Percentiles rank a stretch among this genome's conserved stretches.
Evolutionary conservation across 2,329 filamentous ascomycete genomes (phyloP).

Genomic region (Aspergillus candidus): DNA sequence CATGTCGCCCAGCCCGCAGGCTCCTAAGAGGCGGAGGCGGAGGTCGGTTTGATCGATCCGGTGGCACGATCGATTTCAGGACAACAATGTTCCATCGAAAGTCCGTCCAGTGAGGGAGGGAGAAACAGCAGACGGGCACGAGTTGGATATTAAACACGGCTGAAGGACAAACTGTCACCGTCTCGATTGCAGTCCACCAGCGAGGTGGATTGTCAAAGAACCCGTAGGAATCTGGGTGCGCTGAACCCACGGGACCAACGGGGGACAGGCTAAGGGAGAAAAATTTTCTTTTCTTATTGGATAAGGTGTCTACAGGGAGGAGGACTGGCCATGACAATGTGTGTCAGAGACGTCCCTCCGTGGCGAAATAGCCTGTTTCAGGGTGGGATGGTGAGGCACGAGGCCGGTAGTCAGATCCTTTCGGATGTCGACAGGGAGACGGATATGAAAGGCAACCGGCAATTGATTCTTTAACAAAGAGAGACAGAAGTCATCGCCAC

Average conservation of each 20-base stretch:
- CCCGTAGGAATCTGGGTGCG: too few relatives aligned
- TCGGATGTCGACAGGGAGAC: neutral
- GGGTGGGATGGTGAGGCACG: conserved; percentile 16
- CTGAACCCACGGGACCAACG: too few relatives aligned
- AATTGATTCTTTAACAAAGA: conserved; percentile 1
- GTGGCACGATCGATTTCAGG: neutral
- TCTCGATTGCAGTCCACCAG: too few relatives aligned
- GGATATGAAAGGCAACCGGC: neutral
- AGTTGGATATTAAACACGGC: too few relatives aligned
- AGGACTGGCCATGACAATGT: conserved; percentile 11
- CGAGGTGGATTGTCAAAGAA: too few relatives aligned
- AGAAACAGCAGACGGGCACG: too few relatives aligned
- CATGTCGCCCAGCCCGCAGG: conserved; percentile 21
- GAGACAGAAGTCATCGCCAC: neutral
- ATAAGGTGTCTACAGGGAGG: neutral
- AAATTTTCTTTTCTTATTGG: conserved; percentile 1
- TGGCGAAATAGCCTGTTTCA: conserved; percentile 15
- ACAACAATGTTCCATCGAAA: neutral
- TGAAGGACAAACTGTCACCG: too few relatives aligned
- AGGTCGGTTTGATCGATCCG: conserved; percentile 3
- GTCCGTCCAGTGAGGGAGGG: too few relatives aligned
- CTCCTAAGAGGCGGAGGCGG: conserved; percentile 6
- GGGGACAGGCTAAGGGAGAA: too few relatives aligned
- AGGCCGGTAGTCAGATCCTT: conserved; percentile 1
- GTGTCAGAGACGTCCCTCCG: conserved; percentile 10